phyloP scores from a whole-genome alignment of 192 early-diverging fungal genomes.

The Tieghemiomyces parasiticus region DNA sequence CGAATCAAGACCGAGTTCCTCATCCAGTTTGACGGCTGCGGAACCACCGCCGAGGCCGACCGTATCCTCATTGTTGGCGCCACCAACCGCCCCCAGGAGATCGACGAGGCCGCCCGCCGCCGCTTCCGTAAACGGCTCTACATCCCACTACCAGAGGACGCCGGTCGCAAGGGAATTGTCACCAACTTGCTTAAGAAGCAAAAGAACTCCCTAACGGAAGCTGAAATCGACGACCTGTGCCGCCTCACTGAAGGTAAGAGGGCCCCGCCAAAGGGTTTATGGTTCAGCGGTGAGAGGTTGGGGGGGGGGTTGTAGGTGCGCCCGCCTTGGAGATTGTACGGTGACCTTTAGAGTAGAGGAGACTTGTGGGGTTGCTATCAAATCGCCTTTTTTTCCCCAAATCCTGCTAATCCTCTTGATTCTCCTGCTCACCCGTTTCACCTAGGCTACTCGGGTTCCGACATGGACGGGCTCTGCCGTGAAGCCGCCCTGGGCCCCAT shows the following conservation, averaged over 20 bases:
- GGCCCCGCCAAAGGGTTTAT: no score
- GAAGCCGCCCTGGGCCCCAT: constrained; percentile 62
- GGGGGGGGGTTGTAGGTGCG: no score
- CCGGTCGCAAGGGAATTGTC: constrained; percentile 50
- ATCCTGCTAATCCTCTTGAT: no score
- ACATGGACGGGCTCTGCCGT: constrained; percentile 73
- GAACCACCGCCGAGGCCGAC: constrained; percentile 53
- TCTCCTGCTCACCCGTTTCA: no score
- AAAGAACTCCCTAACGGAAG: constrained; percentile 33
- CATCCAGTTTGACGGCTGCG: constrained; percentile 63
- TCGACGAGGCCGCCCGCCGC: constrained; percentile 82
- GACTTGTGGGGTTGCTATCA: no score
- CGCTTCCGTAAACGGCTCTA: constrained; percentile 60
- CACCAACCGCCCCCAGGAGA: constrained; percentile 68
- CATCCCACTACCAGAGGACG: constrained; percentile 69
- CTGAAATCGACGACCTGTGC: constrained; percentile 46
- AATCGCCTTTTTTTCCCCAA: no score
- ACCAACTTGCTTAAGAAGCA: constrained; percentile 40
- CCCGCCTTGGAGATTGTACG: no score
- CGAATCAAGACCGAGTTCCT: constrained; percentile 92
- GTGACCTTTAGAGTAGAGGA: no score
- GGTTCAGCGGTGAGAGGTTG: no score
- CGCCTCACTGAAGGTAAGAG: constrained; percentile 43
- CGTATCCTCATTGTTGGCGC: constrained; percentile 68
- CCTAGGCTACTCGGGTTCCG: constrained; percentile 71